Percentiles rank a stretch among this genome's conserved stretches.
phyloP scores from a whole-genome alignment of 306 rosid genomes.

The Cucurbita moschata region DNA sequence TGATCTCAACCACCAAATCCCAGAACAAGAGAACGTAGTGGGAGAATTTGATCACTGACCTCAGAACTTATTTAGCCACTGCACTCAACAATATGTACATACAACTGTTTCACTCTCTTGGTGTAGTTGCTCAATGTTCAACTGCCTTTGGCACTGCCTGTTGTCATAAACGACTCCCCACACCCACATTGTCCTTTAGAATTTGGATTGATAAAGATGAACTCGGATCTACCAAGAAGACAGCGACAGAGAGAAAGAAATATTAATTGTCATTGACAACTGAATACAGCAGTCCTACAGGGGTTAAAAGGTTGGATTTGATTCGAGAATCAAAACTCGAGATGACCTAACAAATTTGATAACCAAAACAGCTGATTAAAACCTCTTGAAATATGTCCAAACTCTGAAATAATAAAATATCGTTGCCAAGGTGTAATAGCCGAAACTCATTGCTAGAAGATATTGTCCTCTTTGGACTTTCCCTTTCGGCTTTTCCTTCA shows the following conservation, averaged over 20 bases:
- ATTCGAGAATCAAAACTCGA: neutral
- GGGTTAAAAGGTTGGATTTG: neutral
- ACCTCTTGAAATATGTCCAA: neutral
- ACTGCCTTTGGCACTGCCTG: slow-evolving; percentile 24
- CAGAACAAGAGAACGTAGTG: neutral
- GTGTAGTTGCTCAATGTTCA: neutral
- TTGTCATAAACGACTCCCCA: slow-evolving; percentile 87
- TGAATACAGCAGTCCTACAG: neutral
- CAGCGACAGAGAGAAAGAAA: neutral
- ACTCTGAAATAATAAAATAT: neutral
- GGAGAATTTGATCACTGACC: neutral
- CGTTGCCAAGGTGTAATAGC: too few relatives aligned
- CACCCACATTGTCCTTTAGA: slow-evolving; percentile 97
- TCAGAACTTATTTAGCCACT: neutral
- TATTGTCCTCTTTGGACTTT: too few relatives aligned
- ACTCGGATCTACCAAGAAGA: slow-evolving; percentile 58
- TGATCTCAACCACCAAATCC: neutral
- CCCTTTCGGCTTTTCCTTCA: too few relatives aligned
- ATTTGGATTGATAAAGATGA: slow-evolving; percentile 80
- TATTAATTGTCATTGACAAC: neutral
- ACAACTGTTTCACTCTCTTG: neutral
- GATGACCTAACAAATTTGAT: too few relatives aligned
- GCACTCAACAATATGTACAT: neutral
- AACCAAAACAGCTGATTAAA: neutral
- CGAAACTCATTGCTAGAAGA: too few relatives aligned